Conservation (phyloP, 169 alveolate species). For the Eimeria necatrix region DNA sequence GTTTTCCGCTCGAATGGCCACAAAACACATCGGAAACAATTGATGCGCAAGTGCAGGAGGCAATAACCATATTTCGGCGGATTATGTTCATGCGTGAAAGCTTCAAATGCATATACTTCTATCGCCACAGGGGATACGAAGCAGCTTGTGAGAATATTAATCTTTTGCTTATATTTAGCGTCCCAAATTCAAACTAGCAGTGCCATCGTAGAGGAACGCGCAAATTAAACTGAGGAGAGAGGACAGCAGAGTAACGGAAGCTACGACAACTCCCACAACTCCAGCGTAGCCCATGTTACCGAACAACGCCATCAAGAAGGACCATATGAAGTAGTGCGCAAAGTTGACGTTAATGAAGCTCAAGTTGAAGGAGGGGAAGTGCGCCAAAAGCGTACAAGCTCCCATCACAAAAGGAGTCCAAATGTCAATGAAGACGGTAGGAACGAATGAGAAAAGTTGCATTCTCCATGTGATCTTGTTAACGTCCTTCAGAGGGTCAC, state of each 20-base stretch:
- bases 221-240: slow-evolving; percentile 73
- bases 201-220: slow-evolving; percentile 66
- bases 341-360: slow-evolving; percentile 53
- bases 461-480: slow-evolving; percentile 70
- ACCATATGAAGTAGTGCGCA: slow-evolving; percentile 77
- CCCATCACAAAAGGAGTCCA: slow-evolving; percentile 83
- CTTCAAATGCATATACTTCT: not conserved
- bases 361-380: slow-evolving; percentile 81
- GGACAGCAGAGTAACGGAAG: slow-evolving; percentile 76
- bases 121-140: too few relatives aligned
- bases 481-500: slow-evolving; percentile 75
- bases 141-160: too few relatives aligned
- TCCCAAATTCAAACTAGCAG: slow-evolving; percentile 73
- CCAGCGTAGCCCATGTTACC: slow-evolving; percentile 81
- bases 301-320: slow-evolving; percentile 77
- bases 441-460: slow-evolving; percentile 81
- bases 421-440: slow-evolving; percentile 76
- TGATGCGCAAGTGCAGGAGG: too few relatives aligned
- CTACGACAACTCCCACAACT: slow-evolving; percentile 77
- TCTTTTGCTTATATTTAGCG: not conserved
- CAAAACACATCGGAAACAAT: too few relatives aligned
- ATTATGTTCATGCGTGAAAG: not conserved
- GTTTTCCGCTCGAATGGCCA: too few relatives aligned
- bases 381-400: slow-evolving; percentile 73
- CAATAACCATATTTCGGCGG: too few relatives aligned